Base-by-base conservation (phyloP, 257 asterid genomes). In the Solanum acaule region DNA sequence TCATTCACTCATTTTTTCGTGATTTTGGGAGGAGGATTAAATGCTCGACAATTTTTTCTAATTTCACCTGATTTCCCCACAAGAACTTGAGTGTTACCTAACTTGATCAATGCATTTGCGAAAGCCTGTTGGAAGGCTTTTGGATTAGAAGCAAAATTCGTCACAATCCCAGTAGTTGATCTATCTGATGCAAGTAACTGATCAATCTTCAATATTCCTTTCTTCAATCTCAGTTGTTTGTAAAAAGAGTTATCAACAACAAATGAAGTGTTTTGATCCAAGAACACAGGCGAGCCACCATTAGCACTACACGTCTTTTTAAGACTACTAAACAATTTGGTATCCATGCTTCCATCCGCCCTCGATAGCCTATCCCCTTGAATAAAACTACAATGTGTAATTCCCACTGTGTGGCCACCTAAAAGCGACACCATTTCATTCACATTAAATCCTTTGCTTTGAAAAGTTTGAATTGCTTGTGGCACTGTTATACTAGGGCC, bases 391-490 rank as follows among this genome's bases (percentile, higher is more conserved):
- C 98, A 96, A 6, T 96, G 98, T 2, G 99, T 78, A 40, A 93
- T 91, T 5, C 99, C 98, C 2, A 96, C 96, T 0, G 98, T 92
- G 94, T 96, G 99, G 4, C 94, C 99, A 0, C 99, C 99, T 83
- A 96, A 65, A 16, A 96, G 98, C 1, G 94, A 87, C 85, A 92
- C 95, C 98, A 95, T 95, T 33, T 96, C 99, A 46, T 73, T 89
- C 3, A 93, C 83, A 20, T 92, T 92, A 1, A 95, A 73, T 33
- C 93, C 92, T 71, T 92, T 94, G 40, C 90, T 90, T 5, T 38
- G 52, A 92, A 96, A 96, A 31, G 78, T n/a, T 5, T 86, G 18
- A 3, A 93, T 86, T 1, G 96, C 94, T 20, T 90, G 88, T 1
- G 91, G 18, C 0, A 96, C 84, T 0, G 94, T 12, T 5, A 84